Base-by-base conservation (phyloP, 1,284 basidiomycete species). In the Cutaneotrichosporon sp. region DNA sequence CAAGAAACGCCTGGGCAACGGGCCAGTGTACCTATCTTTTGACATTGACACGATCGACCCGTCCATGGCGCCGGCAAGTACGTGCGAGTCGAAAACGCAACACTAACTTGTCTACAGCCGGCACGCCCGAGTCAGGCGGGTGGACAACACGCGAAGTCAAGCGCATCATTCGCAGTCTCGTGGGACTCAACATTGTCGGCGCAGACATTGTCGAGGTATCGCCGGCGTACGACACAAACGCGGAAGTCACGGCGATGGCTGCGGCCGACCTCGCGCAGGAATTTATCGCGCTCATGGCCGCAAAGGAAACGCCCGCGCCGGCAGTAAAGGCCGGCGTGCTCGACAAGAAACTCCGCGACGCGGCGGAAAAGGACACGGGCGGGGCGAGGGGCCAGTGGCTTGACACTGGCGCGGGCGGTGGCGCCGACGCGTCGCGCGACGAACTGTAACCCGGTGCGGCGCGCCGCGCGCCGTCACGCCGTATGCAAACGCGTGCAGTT, bases 181-280 rank as follows among this genome's bases (percentile, higher is more conserved):
- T 63, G 5, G 72, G 72, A 1, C 66, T 77, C 41, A 75, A 77
- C 65, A 61, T 77, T 40, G 76, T 72, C 51, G 70, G 86, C 42
- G 84, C 83, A 1, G 85, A 87, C 66, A 76, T 89, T 21, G 72
- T 73, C 49, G 70, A 73, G 53, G 63, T 73, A 3, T 60, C 68
- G 0, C 68, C 73, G 3, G 69, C 70, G 3, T 75, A 74, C 55
- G 73, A 75, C 57, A 67, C 70, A 4, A 67, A 74, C 43, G 68
- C 67, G 33, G 73, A 74, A 51, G 64, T 75, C 17, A 72, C 73
- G 1, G 67, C 65, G 23, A 71, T 73, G 50, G 70, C 68, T 13
- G 73, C 73, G 4, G 72, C 73, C 7, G 73, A 75, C 49, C 63
- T 72, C 44, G 67, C 68, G 2, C 65, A 63, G 35, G 71, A 73